These are phyloP conservation scores for Schrenkiella parvula DNA, from an alignment of 345 rosid genomes.

Conservation along the genomic window DNA sequence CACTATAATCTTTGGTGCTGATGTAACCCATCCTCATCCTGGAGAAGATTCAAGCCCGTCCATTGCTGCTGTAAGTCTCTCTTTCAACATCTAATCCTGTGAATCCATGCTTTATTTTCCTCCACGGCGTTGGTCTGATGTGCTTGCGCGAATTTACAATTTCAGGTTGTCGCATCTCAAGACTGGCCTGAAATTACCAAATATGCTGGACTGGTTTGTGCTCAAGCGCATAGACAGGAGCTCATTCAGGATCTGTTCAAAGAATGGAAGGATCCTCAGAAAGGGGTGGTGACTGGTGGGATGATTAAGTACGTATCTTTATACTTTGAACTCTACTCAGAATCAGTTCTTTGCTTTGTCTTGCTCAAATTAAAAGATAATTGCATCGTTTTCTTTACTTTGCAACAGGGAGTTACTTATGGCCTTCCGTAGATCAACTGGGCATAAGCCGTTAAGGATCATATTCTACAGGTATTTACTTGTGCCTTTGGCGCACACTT, in stretches of 20 bases:
- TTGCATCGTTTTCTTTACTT: neutral
- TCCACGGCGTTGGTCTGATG: neutral
- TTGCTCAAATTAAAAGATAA: neutral
- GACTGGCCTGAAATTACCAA: slow-evolving; percentile 98
- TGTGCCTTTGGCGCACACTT: neutral
- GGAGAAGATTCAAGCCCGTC: slow-evolving; percentile 99
- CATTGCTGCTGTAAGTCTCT: slow-evolving; percentile 76
- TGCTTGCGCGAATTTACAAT: neutral
- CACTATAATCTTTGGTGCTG: slow-evolving; percentile 96
- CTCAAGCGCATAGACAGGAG: slow-evolving; percentile 98
- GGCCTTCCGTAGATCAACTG: slow-evolving; percentile 90
- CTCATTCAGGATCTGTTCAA: slow-evolving; percentile 90
- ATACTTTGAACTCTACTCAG: neutral
- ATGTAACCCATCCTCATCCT: slow-evolving; percentile 98
- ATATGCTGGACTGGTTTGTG: slow-evolving; percentile 93
- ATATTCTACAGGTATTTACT: slow-evolving; percentile 74
- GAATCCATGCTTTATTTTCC: neutral
- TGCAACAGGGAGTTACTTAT: slow-evolving; percentile 74
- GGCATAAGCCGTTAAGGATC: slow-evolving; percentile 84
- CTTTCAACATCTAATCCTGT: neutral
- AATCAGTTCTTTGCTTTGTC: neutral
- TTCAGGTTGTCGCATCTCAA: slow-evolving; percentile 97
- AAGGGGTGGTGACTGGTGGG: slow-evolving; percentile 87
- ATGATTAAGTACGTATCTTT: slow-evolving; percentile 74
- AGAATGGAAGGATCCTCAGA: slow-evolving; percentile 89